Conservation (phyloP, 2,329 filamentous ascomycete species). For the Colletotrichum eleusines region DNA sequence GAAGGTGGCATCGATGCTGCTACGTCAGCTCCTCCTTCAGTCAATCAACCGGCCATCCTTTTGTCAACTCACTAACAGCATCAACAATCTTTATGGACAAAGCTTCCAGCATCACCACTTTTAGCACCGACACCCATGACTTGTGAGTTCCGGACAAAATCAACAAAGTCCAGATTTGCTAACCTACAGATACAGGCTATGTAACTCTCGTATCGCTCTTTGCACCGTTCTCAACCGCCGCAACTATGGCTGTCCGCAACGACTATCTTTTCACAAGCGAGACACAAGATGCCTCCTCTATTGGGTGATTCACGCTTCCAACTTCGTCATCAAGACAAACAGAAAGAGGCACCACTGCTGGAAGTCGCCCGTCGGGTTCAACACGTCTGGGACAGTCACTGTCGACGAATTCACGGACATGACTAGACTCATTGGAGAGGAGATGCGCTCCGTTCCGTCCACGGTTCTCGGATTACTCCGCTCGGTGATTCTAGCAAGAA, state of each 20-base stretch:
- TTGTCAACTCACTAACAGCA: neutral
- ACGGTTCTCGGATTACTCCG: constrained; percentile 53
- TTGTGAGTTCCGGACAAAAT: neutral
- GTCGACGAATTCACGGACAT: constrained; percentile 53
- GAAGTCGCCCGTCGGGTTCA: constrained; percentile 43
- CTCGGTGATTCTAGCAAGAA: constrained; percentile 54
- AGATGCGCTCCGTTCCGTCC: constrained; percentile 50
- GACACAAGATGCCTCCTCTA: constrained; percentile 53
- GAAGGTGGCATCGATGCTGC: neutral
- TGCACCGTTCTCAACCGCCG: neutral
- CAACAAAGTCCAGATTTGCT: neutral
- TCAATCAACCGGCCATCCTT: neutral
- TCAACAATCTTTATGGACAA: neutral
- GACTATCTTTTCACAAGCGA: constrained; percentile 55
- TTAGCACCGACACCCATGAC: neutral
- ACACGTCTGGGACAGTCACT: constrained; percentile 54
- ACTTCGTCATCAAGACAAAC: constrained; percentile 50
- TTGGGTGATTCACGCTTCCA: constrained; percentile 56
- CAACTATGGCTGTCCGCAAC: constrained; percentile 46
- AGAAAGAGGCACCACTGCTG: constrained; percentile 21
- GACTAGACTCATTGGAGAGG: constrained; percentile 54
- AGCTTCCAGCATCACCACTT: neutral
- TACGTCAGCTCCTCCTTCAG: neutral
- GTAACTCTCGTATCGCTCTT: neutral
- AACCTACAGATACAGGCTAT: neutral